Evolutionary conservation across 306 rosid genomes (phyloP).

Genomic region (Cicer arietinum): DNA sequence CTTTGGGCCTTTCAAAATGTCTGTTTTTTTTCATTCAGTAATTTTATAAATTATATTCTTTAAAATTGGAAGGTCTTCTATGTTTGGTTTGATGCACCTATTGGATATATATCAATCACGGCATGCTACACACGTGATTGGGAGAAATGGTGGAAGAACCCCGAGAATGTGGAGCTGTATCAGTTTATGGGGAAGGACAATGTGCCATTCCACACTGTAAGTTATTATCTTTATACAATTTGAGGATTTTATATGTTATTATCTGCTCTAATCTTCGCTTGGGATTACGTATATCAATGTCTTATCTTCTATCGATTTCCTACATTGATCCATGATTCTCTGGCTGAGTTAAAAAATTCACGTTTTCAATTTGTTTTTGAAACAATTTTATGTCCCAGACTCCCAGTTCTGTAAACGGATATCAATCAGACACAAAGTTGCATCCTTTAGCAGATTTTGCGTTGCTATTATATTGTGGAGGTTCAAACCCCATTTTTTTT

Average conservation of each 20-base stretch:
- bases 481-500: background rate
- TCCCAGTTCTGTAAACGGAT: background rate
- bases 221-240: slow-evolving; percentile 39
- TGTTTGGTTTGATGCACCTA: slow-evolving; percentile 99
- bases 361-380: background rate
- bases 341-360: slow-evolving; percentile 10
- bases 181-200: slow-evolving; percentile 99
- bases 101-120: slow-evolving; percentile 93
- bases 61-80: slow-evolving; percentile 76
- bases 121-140: slow-evolving; percentile 86
- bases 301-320: slow-evolving; percentile 21
- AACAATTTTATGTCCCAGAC: slow-evolving; percentile 12
- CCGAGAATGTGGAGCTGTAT: slow-evolving; percentile 87
- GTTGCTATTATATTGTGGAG: background rate
- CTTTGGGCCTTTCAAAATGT: slow-evolving; percentile 8
- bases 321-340: slow-evolving; percentile 21
- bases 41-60: slow-evolving; percentile 5
- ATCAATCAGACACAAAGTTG: background rate
- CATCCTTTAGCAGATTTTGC: background rate
- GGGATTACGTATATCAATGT: slow-evolving; percentile 14
- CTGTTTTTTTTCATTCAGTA: slow-evolving; percentile 15
- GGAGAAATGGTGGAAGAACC: slow-evolving; percentile 99
- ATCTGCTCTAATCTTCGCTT: slow-evolving; percentile 30
- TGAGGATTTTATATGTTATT: slow-evolving; percentile 2
- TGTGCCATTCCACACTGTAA: slow-evolving; percentile 97